A percentile compares a stretch with the other conserved stretches of the same genome.
Conservation (phyloP, 2,329 filamentous ascomycete genomes). For the Fusarium drepaniforme region DNA sequence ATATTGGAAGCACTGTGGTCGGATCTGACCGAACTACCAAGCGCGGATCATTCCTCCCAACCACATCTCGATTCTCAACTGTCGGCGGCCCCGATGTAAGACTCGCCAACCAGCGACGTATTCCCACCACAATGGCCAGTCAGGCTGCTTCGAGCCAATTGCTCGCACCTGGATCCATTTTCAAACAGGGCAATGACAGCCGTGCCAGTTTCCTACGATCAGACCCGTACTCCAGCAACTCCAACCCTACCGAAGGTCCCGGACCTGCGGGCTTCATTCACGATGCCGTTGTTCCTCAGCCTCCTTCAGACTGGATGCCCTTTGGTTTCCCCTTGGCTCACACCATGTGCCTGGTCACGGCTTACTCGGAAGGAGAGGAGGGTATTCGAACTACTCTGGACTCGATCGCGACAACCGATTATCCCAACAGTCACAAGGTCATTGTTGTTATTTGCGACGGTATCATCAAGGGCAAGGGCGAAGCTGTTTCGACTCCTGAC, state of each 20-base stretch:
- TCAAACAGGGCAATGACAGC: conserved; percentile 74
- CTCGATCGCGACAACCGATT: conserved; percentile 97
- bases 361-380: conserved; percentile 95
- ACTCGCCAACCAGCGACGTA: conserved; percentile 59
- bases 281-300: conserved; percentile 94
- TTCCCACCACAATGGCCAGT: conserved; percentile 94
- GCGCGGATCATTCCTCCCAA: conserved; percentile 89
- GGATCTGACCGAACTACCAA: conserved; percentile 80
- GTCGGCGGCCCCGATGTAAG: conserved; percentile 81
- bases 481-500: conserved; percentile 88
- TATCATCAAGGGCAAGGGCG: conserved; percentile 96
- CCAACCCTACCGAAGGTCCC: conserved; percentile 73
- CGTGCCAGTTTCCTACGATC: conserved; percentile 74
- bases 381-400: conserved; percentile 94
- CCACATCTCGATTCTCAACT: conserved; percentile 93
- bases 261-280: conserved; percentile 96
- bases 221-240: conserved; percentile 66
- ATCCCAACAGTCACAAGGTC: conserved; percentile 98
- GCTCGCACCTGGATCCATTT: conserved; percentile 77
- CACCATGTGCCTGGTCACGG: conserved; percentile 93
- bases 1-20: conserved; percentile 75
- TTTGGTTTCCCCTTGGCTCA: conserved; percentile 96
- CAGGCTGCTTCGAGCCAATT: conserved; percentile 82
- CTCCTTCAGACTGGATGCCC: conserved; percentile 96
- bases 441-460: conserved; percentile 98